A percentile compares a stretch with the other conserved stretches of the same genome.
phyloP scores from a whole-genome alignment of 148 eudicot species.

The Bassia scoparia region DNA sequence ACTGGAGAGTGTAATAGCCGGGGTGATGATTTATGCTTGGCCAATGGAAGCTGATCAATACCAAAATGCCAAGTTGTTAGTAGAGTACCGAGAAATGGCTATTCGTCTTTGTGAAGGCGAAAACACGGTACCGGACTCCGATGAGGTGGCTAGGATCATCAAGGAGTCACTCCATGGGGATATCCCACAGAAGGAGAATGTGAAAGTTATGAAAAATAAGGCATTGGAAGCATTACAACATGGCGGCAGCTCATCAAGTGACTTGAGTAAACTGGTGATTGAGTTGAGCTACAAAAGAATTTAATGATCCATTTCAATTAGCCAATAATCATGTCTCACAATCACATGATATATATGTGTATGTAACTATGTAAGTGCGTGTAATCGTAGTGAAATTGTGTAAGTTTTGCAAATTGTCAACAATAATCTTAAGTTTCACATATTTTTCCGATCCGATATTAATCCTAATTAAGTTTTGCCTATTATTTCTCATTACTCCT shows the following conservation, averaged over 20 bases:
- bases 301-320: too few species aligned
- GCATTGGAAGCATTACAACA: slow-evolving; percentile 37
- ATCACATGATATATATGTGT: too few species aligned
- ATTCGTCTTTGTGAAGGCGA: slow-evolving; percentile 37
- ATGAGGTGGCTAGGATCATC: slow-evolving; percentile 41
- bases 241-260: slow-evolving; percentile 41
- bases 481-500: too few species aligned
- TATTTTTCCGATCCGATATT: too few species aligned
- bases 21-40: slow-evolving; percentile 63
- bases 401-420: too few species aligned
- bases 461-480: too few species aligned
- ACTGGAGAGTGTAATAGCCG: slow-evolving; percentile 51
- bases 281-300: slow-evolving; percentile 29
- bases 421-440: too few species aligned
- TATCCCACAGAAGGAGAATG: slow-evolving; percentile 28
- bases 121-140: slow-evolving; percentile 44
- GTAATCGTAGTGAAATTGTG: too few species aligned
- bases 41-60: slow-evolving; percentile 72
- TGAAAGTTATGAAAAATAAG: slow-evolving; percentile 36
- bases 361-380: too few species aligned
- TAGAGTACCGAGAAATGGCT: slow-evolving; percentile 46
- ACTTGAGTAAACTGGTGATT: slow-evolving; percentile 37
- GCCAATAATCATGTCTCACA: too few species aligned
- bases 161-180: slow-evolving; percentile 32
- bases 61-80: slow-evolving; percentile 44